These are phyloP conservation scores for Lentinula detonsa DNA, from an alignment of 768 basidiomycete genomes.

Conservation along the genomic window DNA sequence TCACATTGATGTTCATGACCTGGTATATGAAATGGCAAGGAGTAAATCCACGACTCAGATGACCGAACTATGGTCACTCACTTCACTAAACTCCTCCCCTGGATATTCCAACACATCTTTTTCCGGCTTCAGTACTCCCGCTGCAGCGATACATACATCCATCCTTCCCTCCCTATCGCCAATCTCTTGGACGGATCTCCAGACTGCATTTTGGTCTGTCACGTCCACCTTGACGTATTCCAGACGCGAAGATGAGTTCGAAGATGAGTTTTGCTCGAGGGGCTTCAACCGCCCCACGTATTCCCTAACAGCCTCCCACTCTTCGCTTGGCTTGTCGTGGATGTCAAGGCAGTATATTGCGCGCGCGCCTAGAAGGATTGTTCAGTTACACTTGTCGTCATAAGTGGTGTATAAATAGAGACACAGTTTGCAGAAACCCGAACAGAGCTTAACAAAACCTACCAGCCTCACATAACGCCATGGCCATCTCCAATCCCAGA, in stretches of 20 bases:
- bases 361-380: slow-evolving; percentile 41
- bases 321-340: slow-evolving; percentile 45
- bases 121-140: slow-evolving; percentile 59
- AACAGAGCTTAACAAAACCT: not conserved
- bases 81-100: slow-evolving; percentile 58
- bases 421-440: not conserved
- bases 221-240: slow-evolving; percentile 68
- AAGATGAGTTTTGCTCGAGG: slow-evolving; percentile 2
- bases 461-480: slow-evolving; percentile 59
- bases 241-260: slow-evolving; percentile 21
- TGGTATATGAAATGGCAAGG: not conserved
- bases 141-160: slow-evolving; percentile 75
- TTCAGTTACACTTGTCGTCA: not conserved
- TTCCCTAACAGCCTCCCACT: slow-evolving; percentile 47
- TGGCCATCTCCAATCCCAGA: slow-evolving; percentile 79
- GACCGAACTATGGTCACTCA: slow-evolving; percentile 16
- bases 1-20: slow-evolving; percentile 67
- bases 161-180: slow-evolving; percentile 63
- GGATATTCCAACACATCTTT: slow-evolving; percentile 64
- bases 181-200: slow-evolving; percentile 51
- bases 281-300: slow-evolving; percentile 42
- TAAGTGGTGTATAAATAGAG: not conserved
- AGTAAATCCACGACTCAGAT: not conserved
- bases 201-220: slow-evolving; percentile 52
- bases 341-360: slow-evolving; percentile 69